phyloP scores from a whole-genome alignment of 192 early-diverging fungal genomes.

The Coemansia sp. region DNA sequence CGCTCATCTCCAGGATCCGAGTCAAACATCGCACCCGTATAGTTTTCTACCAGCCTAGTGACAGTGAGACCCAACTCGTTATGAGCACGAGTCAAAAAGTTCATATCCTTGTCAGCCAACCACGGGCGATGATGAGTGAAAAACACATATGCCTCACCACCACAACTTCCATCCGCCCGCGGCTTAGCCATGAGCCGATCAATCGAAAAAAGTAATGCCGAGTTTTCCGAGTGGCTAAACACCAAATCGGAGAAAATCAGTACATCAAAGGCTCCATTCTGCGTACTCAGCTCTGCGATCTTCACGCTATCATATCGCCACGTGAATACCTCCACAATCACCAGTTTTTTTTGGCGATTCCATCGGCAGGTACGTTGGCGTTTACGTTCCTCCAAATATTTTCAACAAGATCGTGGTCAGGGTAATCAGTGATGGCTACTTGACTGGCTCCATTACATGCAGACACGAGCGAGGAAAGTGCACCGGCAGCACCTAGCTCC shows the following conservation, averaged over 20 bases:
- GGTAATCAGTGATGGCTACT: constrained; percentile 57
- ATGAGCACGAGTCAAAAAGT: constrained; percentile 78
- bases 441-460: constrained; percentile 73
- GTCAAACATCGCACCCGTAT: constrained; percentile 84
- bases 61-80: constrained; percentile 69
- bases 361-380: constrained; percentile 59
- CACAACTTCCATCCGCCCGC: neutral
- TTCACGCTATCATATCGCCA: constrained; percentile 41
- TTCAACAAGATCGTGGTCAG: constrained; percentile 72
- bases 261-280: constrained; percentile 64
- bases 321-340: constrained; percentile 39
- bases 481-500: constrained; percentile 85
- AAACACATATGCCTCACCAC: constrained; percentile 71
- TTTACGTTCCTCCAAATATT: constrained; percentile 75
- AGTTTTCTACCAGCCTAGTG: constrained; percentile 69
- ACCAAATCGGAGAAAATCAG: constrained; percentile 85
- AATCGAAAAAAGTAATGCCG: constrained; percentile 68
- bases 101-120: constrained; percentile 75
- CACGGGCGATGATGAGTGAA: constrained; percentile 87
- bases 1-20: constrained; percentile 80
- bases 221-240: constrained; percentile 75
- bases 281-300: constrained; percentile 14
- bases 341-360: constrained; percentile 6
- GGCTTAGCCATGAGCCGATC: constrained; percentile 60
- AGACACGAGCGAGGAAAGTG: constrained; percentile 75